Conservation (phyloP, 2,329 filamentous ascomycete species). For the Ilyonectria robusta region DNA sequence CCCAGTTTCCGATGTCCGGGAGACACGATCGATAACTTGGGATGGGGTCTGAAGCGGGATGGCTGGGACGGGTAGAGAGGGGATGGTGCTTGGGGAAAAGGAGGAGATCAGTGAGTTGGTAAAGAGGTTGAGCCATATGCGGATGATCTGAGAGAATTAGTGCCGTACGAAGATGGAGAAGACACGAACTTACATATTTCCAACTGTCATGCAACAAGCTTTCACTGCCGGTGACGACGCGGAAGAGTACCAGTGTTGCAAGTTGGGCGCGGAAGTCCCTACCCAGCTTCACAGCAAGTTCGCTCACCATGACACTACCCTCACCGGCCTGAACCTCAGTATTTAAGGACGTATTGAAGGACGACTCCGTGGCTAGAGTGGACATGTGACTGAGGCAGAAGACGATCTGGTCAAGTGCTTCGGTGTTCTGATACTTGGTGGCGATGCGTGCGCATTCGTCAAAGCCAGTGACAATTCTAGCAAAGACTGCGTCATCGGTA, state of each 20-base stretch:
- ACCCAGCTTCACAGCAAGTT: constrained; percentile 95
- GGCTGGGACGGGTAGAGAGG: constrained; percentile 78
- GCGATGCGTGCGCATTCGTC: constrained; percentile 97
- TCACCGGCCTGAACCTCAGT: constrained; percentile 95
- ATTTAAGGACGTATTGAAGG: constrained; percentile 89
- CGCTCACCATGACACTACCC: constrained; percentile 97
- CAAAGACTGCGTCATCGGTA: constrained; percentile 95
- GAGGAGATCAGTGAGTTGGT: constrained; percentile 93
- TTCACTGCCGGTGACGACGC: constrained; percentile 90
- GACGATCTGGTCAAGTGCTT: constrained; percentile 93
- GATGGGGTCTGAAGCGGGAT: constrained; percentile 94
- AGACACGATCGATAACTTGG: constrained; percentile 90
- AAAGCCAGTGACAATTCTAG: constrained; percentile 92
- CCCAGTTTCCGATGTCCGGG: constrained; percentile 83
- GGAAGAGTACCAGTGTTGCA: constrained; percentile 94
- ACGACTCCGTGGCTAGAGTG: constrained; percentile 81
- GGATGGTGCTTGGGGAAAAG: constrained; percentile 76
- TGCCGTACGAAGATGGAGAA: background rate
- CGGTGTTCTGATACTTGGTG: constrained; percentile 83
- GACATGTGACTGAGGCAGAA: constrained; percentile 93
- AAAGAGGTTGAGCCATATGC: constrained; percentile 96
- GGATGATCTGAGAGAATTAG: constrained; percentile 74
- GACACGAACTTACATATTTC: constrained; percentile 76
- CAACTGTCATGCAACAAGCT: constrained; percentile 81
- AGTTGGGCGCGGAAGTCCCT: constrained; percentile 94